These are phyloP conservation scores for Picea abies DNA, from an alignment of 83 land plant genomes.

Conservation along the genomic window DNA sequence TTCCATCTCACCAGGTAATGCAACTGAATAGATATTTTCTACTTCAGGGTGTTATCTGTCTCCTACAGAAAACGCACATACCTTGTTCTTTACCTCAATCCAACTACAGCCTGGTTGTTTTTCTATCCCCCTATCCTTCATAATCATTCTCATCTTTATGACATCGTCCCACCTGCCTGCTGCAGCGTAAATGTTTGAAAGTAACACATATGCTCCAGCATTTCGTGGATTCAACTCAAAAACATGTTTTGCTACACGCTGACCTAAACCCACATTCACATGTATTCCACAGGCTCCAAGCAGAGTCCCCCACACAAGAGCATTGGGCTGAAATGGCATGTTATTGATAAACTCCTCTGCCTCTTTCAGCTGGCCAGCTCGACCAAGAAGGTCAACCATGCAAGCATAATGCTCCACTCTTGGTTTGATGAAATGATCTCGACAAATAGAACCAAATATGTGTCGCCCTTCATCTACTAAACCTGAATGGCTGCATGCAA, in stretches of 20 bases:
- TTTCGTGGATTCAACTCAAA: neutral
- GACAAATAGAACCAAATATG: neutral
- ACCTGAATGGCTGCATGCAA: slow-evolving; percentile 3
- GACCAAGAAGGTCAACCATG: slow-evolving; percentile 9
- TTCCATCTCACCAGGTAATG: too few relatives aligned
- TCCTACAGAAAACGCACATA: slow-evolving; percentile 30
- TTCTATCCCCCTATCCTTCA: slow-evolving; percentile 33
- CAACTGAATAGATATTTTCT: too few relatives aligned
- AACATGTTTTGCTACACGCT: neutral
- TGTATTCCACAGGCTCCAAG: neutral
- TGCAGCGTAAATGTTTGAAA: neutral
- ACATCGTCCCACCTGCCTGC: slow-evolving; percentile 40
- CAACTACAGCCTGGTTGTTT: slow-evolving; percentile 46
- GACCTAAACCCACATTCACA: neutral
- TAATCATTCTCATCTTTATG: slow-evolving; percentile 26
- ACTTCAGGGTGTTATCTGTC: slow-evolving; percentile 8
- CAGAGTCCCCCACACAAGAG: neutral
- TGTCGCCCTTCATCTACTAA: neutral
- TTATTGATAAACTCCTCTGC: neutral
- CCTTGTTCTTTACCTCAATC: slow-evolving; percentile 35
- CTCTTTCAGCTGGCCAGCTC: neutral
- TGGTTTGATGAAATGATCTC: neutral
- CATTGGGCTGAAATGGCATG: neutral
- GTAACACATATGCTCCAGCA: slow-evolving; percentile 3
- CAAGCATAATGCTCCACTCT: neutral